Evolutionary conservation across 2,329 filamentous ascomycete species (phyloP).

Genomic region (Colletotrichum echinochloae): DNA sequence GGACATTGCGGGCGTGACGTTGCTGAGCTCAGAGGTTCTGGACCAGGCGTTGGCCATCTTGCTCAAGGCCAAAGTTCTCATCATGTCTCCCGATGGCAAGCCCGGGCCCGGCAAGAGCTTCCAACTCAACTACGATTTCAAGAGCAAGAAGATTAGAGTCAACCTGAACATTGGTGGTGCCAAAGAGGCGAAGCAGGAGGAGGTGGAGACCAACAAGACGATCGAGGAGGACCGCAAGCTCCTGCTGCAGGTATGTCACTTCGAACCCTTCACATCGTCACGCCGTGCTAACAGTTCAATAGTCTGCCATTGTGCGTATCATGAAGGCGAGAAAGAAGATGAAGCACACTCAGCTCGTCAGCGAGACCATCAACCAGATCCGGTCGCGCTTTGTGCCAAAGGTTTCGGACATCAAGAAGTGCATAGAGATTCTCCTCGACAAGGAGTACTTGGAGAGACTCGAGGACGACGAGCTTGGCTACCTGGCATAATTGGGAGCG

Average conservation of each 20-base stretch:
- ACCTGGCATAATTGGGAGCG: slow-evolving; percentile 76
- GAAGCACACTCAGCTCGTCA: slow-evolving; percentile 95
- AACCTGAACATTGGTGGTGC: slow-evolving; percentile 96
- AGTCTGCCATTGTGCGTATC: slow-evolving; percentile 99
- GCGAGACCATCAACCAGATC: slow-evolving; percentile 96
- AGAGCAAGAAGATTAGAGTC: slow-evolving; percentile 97
- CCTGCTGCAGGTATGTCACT: slow-evolving; percentile 85
- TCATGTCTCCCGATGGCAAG: slow-evolving; percentile 78
- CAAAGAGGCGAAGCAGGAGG: slow-evolving; percentile 95
- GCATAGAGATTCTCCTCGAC: slow-evolving; percentile 97
- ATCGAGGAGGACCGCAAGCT: slow-evolving; percentile 98
- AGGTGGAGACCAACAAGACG: slow-evolving; percentile 98
- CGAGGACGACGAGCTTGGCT: slow-evolving; percentile 93
- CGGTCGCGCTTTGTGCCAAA: slow-evolving; percentile 93
- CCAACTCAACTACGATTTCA: slow-evolving; percentile 92
- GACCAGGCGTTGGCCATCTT: slow-evolving; percentile 89
- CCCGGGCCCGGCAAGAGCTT: slow-evolving; percentile 83
- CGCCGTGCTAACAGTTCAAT: slow-evolving; percentile 44
- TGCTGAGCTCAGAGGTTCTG: slow-evolving; percentile 82
- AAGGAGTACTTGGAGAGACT: slow-evolving; percentile 98
- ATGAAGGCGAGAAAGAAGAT: slow-evolving; percentile 99
- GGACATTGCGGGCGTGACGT: slow-evolving; percentile 85
- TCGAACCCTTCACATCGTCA: not conserved
- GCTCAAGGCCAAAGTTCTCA: slow-evolving; percentile 91
- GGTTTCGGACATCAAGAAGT: slow-evolving; percentile 97